Evolutionary conservation across 2,329 filamentous ascomycete species (phyloP).

Genomic region (Fusarium zealandicum): DNA sequence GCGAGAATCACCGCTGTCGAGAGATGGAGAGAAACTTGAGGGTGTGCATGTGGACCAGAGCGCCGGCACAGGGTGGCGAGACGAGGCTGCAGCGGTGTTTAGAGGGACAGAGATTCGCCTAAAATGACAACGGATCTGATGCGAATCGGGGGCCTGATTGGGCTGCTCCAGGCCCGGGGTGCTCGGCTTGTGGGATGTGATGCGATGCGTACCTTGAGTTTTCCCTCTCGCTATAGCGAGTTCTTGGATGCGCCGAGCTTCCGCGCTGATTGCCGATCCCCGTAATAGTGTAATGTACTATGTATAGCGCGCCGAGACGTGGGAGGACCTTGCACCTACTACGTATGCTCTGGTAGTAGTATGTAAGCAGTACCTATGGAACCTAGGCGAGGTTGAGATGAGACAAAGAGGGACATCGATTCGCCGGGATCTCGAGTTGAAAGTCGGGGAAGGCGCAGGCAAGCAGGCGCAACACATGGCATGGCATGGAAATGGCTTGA

Average conservation of each 20-base stretch:
- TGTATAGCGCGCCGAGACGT: background rate
- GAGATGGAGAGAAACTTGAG: slow-evolving; percentile 5
- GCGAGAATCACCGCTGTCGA: slow-evolving; percentile 3
- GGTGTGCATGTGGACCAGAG: slow-evolving; percentile 32
- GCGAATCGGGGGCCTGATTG: slow-evolving; percentile 34
- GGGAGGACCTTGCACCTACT: background rate
- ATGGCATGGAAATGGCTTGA: slow-evolving; percentile 16
- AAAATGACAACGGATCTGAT: slow-evolving; percentile 35
- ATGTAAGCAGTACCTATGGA: background rate
- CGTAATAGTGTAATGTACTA: slow-evolving; percentile 8
- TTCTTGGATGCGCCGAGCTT: slow-evolving; percentile 6
- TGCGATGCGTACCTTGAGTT: slow-evolving; percentile 40
- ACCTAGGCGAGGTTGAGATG: background rate
- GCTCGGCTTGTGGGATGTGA: slow-evolving; percentile 25
- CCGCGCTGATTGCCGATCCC: slow-evolving; percentile 32
- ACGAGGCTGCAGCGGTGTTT: slow-evolving; percentile 30
- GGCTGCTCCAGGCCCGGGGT: slow-evolving; percentile 13
- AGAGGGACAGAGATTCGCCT: slow-evolving; percentile 23
- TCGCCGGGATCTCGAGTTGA: slow-evolving; percentile 6
- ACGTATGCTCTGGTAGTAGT: no score
- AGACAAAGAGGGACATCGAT: background rate
- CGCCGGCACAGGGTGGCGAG: slow-evolving; percentile 36
- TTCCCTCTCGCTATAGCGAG: no score
- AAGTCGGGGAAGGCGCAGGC: slow-evolving; percentile 23
- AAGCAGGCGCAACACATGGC: slow-evolving; percentile 32